Evolutionary conservation across 768 basidiomycete species (phyloP).

Genomic region (Pluteus cervinus): DNA sequence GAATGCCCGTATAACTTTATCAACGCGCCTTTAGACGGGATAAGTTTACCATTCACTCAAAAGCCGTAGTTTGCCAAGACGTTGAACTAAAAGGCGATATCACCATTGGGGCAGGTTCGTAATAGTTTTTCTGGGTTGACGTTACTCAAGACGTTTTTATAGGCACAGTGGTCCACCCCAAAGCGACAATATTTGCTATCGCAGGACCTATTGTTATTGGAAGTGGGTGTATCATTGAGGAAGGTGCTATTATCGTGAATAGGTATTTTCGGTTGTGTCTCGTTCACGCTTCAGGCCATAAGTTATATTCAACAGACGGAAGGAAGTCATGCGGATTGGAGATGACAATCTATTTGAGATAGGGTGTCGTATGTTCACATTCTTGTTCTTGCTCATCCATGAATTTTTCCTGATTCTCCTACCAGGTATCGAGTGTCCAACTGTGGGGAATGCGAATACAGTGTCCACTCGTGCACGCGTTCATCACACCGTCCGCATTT

Average conservation of each 20-base stretch:
- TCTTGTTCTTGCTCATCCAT: no score
- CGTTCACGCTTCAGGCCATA: background rate
- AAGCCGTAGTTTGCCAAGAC: conserved; percentile 88
- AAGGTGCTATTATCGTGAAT: conserved; percentile 86
- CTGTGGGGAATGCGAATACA: conserved; percentile 81
- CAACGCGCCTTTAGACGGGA: conserved; percentile 73
- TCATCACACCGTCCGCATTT: conserved; percentile 75
- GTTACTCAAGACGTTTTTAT: conserved; percentile 6
- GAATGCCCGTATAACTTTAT: background rate
- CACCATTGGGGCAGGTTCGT: conserved; percentile 77
- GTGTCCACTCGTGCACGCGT: conserved; percentile 80
- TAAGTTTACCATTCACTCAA: conserved; percentile 86
- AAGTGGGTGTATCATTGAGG: conserved; percentile 85
- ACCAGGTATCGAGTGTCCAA: conserved; percentile 80
- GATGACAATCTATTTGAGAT: conserved; percentile 94
- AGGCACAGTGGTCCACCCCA: conserved; percentile 90
- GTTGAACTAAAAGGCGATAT: conserved; percentile 93
- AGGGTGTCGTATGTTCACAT: conserved; percentile 81
- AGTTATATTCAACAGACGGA: conserved; percentile 34
- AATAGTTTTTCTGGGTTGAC: background rate
- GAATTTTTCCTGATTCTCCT: background rate
- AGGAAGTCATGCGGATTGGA: conserved; percentile 89
- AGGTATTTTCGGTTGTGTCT: conserved; percentile 33
- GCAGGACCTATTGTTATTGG: conserved; percentile 90
- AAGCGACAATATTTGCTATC: conserved; percentile 89